Evolutionary conservation across 2,329 filamentous ascomycete genomes (phyloP).

Genomic region (Tolypocladium capitatum): DNA sequence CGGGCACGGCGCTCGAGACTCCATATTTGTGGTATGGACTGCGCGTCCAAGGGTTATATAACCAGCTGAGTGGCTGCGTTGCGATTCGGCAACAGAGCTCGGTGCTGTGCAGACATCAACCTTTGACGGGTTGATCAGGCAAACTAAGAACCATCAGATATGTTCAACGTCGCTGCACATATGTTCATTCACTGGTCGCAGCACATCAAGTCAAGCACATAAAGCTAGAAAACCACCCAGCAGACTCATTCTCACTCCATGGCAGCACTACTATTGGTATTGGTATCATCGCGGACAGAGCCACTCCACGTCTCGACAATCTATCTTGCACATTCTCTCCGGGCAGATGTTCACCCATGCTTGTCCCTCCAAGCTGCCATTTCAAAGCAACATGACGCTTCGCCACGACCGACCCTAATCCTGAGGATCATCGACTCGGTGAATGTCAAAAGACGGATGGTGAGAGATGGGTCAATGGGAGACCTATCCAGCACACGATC

Average conservation of each 20-base stretch:
- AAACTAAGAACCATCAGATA: too few species aligned
- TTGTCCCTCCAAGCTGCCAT: background rate
- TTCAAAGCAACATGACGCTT: background rate
- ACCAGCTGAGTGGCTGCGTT: too few species aligned
- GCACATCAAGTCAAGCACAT: background rate
- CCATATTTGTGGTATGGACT: background rate
- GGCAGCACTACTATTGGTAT: background rate
- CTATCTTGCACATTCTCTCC: background rate
- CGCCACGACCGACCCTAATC: background rate
- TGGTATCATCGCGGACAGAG: background rate
- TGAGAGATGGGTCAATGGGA: background rate
- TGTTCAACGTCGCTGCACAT: too few species aligned
- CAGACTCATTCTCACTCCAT: background rate
- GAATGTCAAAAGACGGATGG: background rate
- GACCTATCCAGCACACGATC: background rate
- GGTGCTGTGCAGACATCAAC: too few species aligned
- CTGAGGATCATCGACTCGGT: constrained; percentile 1
- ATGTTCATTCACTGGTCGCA: background rate
- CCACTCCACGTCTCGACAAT: background rate
- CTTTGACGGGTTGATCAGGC: too few species aligned
- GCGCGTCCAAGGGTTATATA: background rate
- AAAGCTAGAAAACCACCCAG: background rate
- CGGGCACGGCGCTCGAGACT: background rate
- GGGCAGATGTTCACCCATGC: background rate
- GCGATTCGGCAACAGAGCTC: too few species aligned